Evolutionary conservation across 768 basidiomycete species (phyloP).

Genomic region (Lanmaoa rubissima): DNA sequence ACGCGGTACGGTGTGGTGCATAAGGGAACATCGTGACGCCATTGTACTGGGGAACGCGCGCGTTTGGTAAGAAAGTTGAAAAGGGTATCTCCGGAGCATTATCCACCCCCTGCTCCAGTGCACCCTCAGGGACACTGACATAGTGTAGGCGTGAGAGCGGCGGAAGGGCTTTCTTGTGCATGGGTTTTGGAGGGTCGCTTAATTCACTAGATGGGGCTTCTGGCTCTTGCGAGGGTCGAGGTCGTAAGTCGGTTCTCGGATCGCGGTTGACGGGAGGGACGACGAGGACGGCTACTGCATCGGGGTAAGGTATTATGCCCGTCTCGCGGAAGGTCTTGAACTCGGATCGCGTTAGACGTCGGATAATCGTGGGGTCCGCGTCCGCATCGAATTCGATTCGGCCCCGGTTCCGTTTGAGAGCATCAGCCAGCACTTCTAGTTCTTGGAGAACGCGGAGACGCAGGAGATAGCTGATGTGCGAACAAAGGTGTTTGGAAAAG

Average conservation of each 20-base stretch:
- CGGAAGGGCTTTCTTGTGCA: slow-evolving; percentile 22
- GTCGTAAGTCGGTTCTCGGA: slow-evolving; percentile 43
- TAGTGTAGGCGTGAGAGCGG: slow-evolving; percentile 27
- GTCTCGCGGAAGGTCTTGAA: slow-evolving; percentile 48
- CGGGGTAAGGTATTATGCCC: slow-evolving; percentile 45
- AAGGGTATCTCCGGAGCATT: slow-evolving; percentile 6
- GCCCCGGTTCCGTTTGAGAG: slow-evolving; percentile 6
- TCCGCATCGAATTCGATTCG: slow-evolving; percentile 3
- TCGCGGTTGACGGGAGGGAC: slow-evolving; percentile 64
- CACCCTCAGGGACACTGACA: neutral
- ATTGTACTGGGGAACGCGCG: slow-evolving; percentile 65
- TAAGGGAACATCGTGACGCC: slow-evolving; percentile 63
- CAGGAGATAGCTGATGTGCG: slow-evolving; percentile 63
- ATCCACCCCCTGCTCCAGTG: neutral
- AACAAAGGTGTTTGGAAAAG: slow-evolving; percentile 44
- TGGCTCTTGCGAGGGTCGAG: slow-evolving; percentile 39
- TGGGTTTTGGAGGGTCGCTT: neutral
- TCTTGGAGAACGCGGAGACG: slow-evolving; percentile 78
- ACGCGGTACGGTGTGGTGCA: slow-evolving; percentile 54
- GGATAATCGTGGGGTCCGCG: slow-evolving; percentile 44
- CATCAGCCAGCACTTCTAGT: slow-evolving; percentile 53
- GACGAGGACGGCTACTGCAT: slow-evolving; percentile 66
- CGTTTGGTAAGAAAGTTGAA: slow-evolving; percentile 30
- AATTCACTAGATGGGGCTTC: slow-evolving; percentile 25
- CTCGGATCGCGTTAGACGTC: slow-evolving; percentile 64